phyloP scores from a whole-genome alignment of 768 basidiomycete genomes.

The Leccinum arenicola region DNA sequence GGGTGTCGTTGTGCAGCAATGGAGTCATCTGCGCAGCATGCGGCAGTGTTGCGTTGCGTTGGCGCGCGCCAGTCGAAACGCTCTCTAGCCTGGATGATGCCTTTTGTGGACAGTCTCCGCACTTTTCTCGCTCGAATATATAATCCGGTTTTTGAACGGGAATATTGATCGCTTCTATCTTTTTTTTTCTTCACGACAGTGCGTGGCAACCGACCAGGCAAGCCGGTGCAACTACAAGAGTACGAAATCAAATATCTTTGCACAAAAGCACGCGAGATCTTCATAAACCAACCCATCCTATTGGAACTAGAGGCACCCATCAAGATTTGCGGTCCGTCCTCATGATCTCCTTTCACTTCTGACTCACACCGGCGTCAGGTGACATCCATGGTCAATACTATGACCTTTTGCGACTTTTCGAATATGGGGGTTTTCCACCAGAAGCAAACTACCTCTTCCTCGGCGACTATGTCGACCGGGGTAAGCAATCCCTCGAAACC shows the following conservation, averaged over 20 bases:
- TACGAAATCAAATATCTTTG: constrained; percentile 99
- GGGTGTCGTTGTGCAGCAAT: constrained; percentile 4
- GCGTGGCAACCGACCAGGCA: constrained; percentile 96
- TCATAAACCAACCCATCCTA: constrained; percentile 98
- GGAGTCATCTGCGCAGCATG: constrained; percentile 9
- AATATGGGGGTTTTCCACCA: constrained; percentile 99
- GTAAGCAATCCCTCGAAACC: constrained; percentile 99
- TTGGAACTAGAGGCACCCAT: constrained; percentile 98
- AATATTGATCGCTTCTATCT: constrained; percentile 16
- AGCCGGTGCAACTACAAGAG: constrained; percentile 96
- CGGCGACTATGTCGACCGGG: constrained; percentile 98
- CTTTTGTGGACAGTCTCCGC: neutral
- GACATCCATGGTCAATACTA: constrained; percentile 99
- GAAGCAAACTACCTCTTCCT: constrained; percentile 99
- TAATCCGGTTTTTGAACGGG: constrained; percentile 3
- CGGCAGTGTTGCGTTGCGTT: constrained; percentile 14
- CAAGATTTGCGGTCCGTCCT: constrained; percentile 92
- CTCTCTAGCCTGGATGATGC: neutral
- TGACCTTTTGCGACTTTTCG: constrained; percentile 95
- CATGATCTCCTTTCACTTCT: constrained; percentile 2
- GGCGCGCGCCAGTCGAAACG: constrained; percentile 10
- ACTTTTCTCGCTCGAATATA: neutral
- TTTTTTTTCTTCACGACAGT: constrained; percentile 49
- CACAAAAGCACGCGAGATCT: constrained; percentile 98
- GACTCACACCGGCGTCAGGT: constrained; percentile 48